A percentile compares a stretch with the other conserved stretches of the same genome.
These are phyloP conservation scores for Colletotrichum orchidophilum DNA, from an alignment of 2,329 filamentous ascomycete genomes.

Conservation along the genomic window DNA sequence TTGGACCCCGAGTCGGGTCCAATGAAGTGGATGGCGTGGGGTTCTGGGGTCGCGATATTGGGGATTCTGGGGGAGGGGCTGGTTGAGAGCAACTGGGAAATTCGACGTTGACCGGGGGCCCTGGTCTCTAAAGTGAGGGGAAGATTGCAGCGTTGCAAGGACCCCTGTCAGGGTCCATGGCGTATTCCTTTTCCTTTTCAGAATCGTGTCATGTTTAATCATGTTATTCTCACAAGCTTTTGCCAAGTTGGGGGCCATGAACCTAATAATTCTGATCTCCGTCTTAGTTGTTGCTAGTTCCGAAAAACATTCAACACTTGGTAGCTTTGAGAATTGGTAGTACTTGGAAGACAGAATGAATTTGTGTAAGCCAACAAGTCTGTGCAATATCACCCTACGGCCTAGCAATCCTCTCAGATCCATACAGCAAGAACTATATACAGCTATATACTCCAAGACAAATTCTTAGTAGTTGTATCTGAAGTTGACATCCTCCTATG, in stretches of 20 bases:
- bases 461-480: slow-evolving; percentile 5
- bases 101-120: neutral
- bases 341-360: neutral
- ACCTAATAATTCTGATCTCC: neutral
- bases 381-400: accelerated
- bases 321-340: neutral
- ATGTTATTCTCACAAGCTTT: neutral
- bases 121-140: neutral
- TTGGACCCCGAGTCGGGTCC: neutral
- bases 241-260: neutral
- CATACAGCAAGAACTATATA: neutral
- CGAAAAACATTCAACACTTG: neutral
- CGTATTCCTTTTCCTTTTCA: neutral
- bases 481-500: slow-evolving; percentile 25
- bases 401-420: neutral
- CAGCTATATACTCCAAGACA: neutral
- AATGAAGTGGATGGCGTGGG: slow-evolving; percentile 20
- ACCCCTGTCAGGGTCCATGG: neutral
- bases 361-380: neutral
- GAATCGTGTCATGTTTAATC: too few species aligned
- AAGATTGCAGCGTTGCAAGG: slow-evolving; percentile 3
- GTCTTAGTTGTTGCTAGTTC: neutral
- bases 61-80: neutral
- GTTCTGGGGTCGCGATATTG: neutral
- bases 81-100: neutral